Conservation (phyloP, 352 stramenopile genomes). For the Phytophthora colocasiae region DNA sequence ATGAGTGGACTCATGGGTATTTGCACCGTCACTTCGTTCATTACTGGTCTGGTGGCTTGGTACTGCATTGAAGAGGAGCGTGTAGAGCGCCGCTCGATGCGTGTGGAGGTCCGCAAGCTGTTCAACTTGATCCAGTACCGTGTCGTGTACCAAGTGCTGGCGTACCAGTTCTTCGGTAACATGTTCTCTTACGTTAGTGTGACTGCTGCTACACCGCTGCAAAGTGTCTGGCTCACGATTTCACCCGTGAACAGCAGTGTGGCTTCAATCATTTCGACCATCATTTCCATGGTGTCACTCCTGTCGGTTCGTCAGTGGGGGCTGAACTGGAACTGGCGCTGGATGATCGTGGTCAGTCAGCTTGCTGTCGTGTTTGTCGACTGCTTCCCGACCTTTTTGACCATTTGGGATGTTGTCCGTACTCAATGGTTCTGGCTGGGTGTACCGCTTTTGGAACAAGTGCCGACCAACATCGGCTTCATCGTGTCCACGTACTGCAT, state of each 20-base stretch:
- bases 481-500: constrained; percentile 61
- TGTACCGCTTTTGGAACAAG: constrained; percentile 48
- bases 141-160: constrained; percentile 62
- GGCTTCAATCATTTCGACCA: constrained; percentile 43
- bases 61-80: constrained; percentile 60
- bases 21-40: constrained; percentile 42
- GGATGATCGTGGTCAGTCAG: constrained; percentile 49
- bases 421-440: constrained; percentile 70
- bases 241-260: constrained; percentile 53
- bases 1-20: constrained; percentile 63
- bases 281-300: constrained; percentile 42
- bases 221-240: constrained; percentile 55
- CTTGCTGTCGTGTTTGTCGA: constrained; percentile 49
- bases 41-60: constrained; percentile 49
- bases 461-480: constrained; percentile 54
- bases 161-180: constrained; percentile 68
- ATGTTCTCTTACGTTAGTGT: constrained; percentile 56
- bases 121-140: constrained; percentile 64
- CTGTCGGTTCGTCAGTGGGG: constrained; percentile 43
- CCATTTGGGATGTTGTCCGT: constrained; percentile 58
- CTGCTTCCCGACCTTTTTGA: constrained; percentile 53
- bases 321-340: constrained; percentile 63
- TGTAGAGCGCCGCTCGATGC: constrained; percentile 31
- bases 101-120: constrained; percentile 36
- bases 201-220: constrained; percentile 50